phyloP scores from a whole-genome alignment of 2,329 filamentous ascomycete genomes.

The Lachnellula hyalina region DNA sequence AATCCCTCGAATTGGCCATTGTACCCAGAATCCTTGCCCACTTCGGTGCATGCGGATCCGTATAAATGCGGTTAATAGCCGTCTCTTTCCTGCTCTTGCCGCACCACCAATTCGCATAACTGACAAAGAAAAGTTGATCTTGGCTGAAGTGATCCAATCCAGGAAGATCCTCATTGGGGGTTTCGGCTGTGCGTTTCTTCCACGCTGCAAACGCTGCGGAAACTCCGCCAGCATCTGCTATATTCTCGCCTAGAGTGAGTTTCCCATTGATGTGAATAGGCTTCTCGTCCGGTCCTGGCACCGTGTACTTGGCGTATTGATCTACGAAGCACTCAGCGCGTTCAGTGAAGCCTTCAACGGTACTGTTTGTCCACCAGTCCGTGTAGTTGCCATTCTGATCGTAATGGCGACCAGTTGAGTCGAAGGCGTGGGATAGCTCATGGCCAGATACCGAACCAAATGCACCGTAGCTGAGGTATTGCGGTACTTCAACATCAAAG shows the following conservation, averaged over 20 bases:
- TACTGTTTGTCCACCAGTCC: conserved; percentile 61
- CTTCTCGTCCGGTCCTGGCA: conserved; percentile 50
- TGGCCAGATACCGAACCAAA: conserved; percentile 64
- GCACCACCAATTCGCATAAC: conserved; percentile 62
- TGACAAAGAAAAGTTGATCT: conserved; percentile 66
- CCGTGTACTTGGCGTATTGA: conserved; percentile 59
- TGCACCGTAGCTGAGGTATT: conserved; percentile 63
- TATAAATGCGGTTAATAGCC: conserved; percentile 52
- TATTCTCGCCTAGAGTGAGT: conserved; percentile 63
- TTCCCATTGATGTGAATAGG: conserved; percentile 57
- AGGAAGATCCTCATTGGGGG: conserved; percentile 50
- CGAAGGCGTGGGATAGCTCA: conserved; percentile 66
- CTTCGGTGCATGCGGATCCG: conserved; percentile 61
- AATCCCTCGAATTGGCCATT: conserved; percentile 62
- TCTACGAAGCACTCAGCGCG: conserved; percentile 61
- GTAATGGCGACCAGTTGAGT: conserved; percentile 59
- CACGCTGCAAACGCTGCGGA: conserved; percentile 59
- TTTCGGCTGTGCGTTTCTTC: conserved; percentile 50
- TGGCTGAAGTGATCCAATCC: conserved; percentile 58
- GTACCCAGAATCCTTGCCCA: conserved; percentile 57
- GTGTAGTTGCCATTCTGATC: conserved; percentile 60
- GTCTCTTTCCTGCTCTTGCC: conserved; percentile 55
- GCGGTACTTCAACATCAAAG: conserved; percentile 57
- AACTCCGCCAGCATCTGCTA: conserved; percentile 65
- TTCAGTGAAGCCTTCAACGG: conserved; percentile 51